phyloP scores from a whole-genome alignment of 805 yeast species.

The Martiniozyma abietophila region DNA sequence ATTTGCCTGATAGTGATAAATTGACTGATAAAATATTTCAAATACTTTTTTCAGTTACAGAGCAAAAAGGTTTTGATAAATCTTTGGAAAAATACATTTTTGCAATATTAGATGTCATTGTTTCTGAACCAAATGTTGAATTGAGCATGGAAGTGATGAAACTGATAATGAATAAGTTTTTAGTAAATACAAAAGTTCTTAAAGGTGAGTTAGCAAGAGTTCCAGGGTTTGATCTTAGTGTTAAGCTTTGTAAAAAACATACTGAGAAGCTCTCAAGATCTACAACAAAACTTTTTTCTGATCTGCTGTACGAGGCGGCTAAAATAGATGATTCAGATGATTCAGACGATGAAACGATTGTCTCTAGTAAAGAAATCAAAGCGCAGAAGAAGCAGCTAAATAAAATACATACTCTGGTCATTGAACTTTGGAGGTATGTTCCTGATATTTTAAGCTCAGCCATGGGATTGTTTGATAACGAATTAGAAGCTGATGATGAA shows the following conservation, averaged over 20 bases:
- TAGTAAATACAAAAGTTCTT: conserved; percentile 26
- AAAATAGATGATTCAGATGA: conserved; percentile 17
- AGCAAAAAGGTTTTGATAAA: conserved; percentile 30
- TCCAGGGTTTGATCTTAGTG: conserved; percentile 57
- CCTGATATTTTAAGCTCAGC: conserved; percentile 70
- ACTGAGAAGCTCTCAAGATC: conserved; percentile 67
- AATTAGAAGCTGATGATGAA: conserved; percentile 62
- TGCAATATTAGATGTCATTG: conserved; percentile 65
- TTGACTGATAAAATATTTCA: conserved; percentile 50
- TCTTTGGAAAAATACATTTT: conserved; percentile 49
- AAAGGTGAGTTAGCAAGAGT: conserved; percentile 24
- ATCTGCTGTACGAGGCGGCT: conserved; percentile 48
- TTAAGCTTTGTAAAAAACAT: conserved; percentile 60
- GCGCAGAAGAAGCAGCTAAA: conserved; percentile 33
- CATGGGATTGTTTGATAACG: conserved; percentile 73
- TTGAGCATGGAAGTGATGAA: conserved; percentile 55
- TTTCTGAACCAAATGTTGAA: conserved; percentile 53
- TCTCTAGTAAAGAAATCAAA: neutral
- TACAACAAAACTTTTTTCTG: conserved; percentile 72
- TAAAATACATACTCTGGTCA: conserved; percentile 53
- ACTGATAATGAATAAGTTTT: conserved; percentile 55
- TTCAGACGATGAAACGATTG: conserved; percentile 7
- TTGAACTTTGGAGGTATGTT: conserved; percentile 65
- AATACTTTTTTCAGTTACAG: conserved; percentile 46
- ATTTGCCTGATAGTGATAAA: conserved; percentile 52